Evolutionary conservation across 306 rosid species (phyloP).

Genomic region (Castanea mollissima): DNA sequence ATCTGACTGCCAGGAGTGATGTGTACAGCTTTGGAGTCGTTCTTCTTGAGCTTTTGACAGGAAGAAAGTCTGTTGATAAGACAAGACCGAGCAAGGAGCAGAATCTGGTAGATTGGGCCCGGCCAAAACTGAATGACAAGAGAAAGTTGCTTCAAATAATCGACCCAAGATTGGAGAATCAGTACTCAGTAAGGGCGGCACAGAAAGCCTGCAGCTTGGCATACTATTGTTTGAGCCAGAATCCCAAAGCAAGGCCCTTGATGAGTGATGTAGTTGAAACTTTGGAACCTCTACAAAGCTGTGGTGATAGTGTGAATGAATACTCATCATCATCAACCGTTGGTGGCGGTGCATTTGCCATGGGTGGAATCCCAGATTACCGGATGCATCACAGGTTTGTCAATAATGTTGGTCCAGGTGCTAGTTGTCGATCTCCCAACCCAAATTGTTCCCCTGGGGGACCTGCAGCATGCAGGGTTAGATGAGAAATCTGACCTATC

Average conservation of each 20-base stretch:
- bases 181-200: constrained; percentile 92
- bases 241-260: constrained; percentile 99
- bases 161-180: constrained; percentile 92
- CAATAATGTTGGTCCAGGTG: constrained; percentile 75
- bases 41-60: constrained; percentile 95
- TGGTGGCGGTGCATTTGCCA: constrained; percentile 51
- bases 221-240: constrained; percentile 95
- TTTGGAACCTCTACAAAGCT: constrained; percentile 88
- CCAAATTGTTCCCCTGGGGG: constrained; percentile 83
- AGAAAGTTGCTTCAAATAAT: constrained; percentile 92
- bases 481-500: constrained; percentile 47
- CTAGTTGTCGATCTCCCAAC: constrained; percentile 84
- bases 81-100: constrained; percentile 95
- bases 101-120: constrained; percentile 98
- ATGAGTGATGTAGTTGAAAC: constrained; percentile 99
- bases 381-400: constrained; percentile 71
- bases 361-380: constrained; percentile 64
- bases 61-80: constrained; percentile 92
- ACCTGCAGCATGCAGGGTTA: constrained; percentile 80
- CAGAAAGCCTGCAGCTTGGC: constrained; percentile 99
- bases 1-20: constrained; percentile 96
- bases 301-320: constrained; percentile 54
- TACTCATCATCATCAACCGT: constrained; percentile 52
- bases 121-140: constrained; percentile 97
- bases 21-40: constrained; percentile 98